Conservation (phyloP, 2,329 filamentous ascomycete genomes). For the Ophiostoma ulmi region DNA sequence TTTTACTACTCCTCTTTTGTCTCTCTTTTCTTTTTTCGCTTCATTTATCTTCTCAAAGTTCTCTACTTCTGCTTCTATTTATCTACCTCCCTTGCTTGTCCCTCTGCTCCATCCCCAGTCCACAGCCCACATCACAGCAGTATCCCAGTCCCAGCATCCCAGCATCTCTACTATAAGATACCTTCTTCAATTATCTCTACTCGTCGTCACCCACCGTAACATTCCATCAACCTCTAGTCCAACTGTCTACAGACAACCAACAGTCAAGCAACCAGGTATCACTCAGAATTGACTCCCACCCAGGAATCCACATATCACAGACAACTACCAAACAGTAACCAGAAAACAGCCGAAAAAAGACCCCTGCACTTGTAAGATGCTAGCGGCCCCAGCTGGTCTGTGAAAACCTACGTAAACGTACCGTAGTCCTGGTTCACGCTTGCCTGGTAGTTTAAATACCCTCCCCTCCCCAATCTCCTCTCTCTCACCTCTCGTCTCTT, state of each 20-base stretch:
- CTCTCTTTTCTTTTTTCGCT: slow-evolving; percentile 17
- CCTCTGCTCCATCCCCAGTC: slow-evolving; percentile 13
- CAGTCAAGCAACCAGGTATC: neutral
- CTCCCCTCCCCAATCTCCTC: slow-evolving; percentile 8
- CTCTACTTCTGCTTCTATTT: neutral
- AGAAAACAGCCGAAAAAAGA: neutral
- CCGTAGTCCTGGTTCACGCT: slow-evolving; percentile 13
- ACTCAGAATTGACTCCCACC: neutral
- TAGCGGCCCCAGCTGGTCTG: slow-evolving; percentile 4
- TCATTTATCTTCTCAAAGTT: neutral
- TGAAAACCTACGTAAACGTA: slow-evolving; percentile 11
- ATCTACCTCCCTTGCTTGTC: neutral
- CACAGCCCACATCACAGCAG: neutral
- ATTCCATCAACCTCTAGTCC: neutral
- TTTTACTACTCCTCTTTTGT: slow-evolving; percentile 12
- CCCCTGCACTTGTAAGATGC: slow-evolving; percentile 4
- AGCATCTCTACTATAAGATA: neutral
- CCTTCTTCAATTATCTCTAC: neutral
- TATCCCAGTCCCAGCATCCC: neutral
- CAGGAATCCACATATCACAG: neutral
- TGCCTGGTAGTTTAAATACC: slow-evolving; percentile 1
- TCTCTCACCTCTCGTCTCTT: neutral
- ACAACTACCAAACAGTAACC: neutral
- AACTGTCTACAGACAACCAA: neutral
- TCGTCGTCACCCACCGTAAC: neutral